These are phyloP conservation scores for Paecilomyces sp. DNA, from an alignment of 2,329 filamentous ascomycete genomes.

Conservation along the genomic window DNA sequence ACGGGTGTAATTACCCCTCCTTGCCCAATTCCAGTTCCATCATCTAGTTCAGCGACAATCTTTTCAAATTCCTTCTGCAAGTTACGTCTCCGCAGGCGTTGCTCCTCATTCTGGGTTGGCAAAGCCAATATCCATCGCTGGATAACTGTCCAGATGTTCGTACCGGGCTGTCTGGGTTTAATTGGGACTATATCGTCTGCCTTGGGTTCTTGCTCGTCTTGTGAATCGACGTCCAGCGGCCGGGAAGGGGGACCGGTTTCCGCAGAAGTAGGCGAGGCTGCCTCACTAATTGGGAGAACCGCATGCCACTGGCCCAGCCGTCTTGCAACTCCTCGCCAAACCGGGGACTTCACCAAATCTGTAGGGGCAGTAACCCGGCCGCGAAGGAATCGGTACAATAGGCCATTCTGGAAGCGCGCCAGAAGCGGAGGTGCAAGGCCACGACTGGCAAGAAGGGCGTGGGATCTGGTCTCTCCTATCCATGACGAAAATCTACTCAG, in stretches of 20 bases:
- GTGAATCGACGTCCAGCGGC: constrained; percentile 14
- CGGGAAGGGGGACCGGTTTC: constrained; percentile 12
- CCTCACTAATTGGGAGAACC: constrained; percentile 49
- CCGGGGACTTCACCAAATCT: constrained; percentile 66
- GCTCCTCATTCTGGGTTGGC: constrained; percentile 62
- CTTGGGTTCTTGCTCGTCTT: constrained; percentile 13
- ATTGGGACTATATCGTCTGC: constrained; percentile 27
- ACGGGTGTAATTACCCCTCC: constrained; percentile 53
- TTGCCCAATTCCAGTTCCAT: constrained; percentile 67
- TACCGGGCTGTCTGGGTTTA: constrained; percentile 62
- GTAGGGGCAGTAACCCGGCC: constrained; percentile 72
- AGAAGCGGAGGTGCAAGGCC: constrained; percentile 80
- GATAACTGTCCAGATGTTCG: constrained; percentile 91
- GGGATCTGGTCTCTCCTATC: constrained; percentile 57
- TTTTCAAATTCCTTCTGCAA: constrained; percentile 69
- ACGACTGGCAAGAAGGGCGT: constrained; percentile 78
- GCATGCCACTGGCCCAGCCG: constrained; percentile 93
- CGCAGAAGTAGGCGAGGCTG: constrained; percentile 19
- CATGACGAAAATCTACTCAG: constrained; percentile 20
- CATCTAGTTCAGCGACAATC: constrained; percentile 64
- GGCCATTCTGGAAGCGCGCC: constrained; percentile 89
- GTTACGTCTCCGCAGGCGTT: constrained; percentile 58
- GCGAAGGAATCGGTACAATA: constrained; percentile 85
- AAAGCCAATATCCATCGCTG: constrained; percentile 91
- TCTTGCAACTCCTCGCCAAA: constrained; percentile 77